Evolutionary conservation across 2,329 filamentous ascomycete species (phyloP).

Genomic region (Paraphoma sp.): DNA sequence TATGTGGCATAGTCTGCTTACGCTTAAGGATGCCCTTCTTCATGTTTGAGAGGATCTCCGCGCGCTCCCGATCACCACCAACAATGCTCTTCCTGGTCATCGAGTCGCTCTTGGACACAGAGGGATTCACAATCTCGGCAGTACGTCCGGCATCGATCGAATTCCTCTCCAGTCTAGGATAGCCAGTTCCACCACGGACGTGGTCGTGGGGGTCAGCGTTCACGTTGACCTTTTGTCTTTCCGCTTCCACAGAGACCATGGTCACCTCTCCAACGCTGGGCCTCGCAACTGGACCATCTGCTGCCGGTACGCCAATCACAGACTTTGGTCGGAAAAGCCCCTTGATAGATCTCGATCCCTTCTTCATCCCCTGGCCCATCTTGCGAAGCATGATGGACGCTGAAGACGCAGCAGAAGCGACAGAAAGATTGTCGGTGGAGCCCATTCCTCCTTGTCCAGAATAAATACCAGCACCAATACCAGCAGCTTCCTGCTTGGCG

Average conservation of each 20-base stretch:
- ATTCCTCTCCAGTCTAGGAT: constrained; percentile 83
- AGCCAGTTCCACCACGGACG: constrained; percentile 75
- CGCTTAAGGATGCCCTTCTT: constrained; percentile 96
- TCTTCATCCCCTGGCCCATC: constrained; percentile 99
- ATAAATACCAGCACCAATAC: constrained; percentile 93
- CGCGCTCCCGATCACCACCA: constrained; percentile 86
- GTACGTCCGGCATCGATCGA: constrained; percentile 70
- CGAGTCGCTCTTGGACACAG: constrained; percentile 50
- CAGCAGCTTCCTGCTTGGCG: constrained; percentile 87
- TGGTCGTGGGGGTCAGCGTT: constrained; percentile 73
- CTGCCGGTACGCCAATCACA: constrained; percentile 75
- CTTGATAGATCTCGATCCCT: constrained; percentile 86
- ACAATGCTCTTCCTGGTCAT: constrained; percentile 83
- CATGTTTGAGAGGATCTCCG: constrained; percentile 88
- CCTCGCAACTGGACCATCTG: constrained; percentile 70
- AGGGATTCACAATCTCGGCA: constrained; percentile 54
- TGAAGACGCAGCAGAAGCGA: constrained; percentile 87
- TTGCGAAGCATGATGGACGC: constrained; percentile 95
- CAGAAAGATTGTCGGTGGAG: constrained; percentile 93
- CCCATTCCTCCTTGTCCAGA: constrained; percentile 85
- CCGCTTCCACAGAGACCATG: constrained; percentile 94
- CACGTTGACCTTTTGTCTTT: constrained; percentile 82
- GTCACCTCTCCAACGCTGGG: constrained; percentile 85
- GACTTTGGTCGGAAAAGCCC: constrained; percentile 96
- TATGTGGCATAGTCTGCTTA: constrained; percentile 50